Percentiles rank a stretch among this genome's conserved stretches.
Evolutionary conservation across 768 basidiomycete species (phyloP).

Genomic region (Suillus ampliporus): DNA sequence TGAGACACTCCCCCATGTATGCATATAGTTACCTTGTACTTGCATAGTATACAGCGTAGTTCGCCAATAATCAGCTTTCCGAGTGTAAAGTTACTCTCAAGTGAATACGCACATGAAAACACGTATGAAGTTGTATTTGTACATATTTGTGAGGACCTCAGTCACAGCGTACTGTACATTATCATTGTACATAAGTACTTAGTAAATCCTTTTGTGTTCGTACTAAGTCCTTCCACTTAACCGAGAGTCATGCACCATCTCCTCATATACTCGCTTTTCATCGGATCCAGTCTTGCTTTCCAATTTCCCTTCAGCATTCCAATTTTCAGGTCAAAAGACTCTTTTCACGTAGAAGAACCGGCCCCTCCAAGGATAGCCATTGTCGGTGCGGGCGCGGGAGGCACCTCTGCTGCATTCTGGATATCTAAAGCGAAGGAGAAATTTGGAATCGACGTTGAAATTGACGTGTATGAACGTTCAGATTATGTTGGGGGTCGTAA

Average conservation of each 20-base stretch:
- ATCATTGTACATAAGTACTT: too few relatives aligned
- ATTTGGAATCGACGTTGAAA: slow-evolving; percentile 68
- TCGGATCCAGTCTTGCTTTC: slow-evolving; percentile 35
- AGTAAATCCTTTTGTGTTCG: too few relatives aligned
- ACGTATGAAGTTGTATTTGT: not conserved
- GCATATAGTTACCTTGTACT: too few relatives aligned
- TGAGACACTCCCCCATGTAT: too few relatives aligned
- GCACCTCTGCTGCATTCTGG: slow-evolving; percentile 85
- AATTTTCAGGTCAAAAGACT: slow-evolving; percentile 50
- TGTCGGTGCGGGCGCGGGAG: slow-evolving; percentile 90
- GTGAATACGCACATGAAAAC: too few relatives aligned
- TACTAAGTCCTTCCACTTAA: not conserved
- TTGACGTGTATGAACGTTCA: slow-evolving; percentile 85
- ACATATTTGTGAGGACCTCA: not conserved
- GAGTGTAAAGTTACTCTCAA: too few relatives aligned
- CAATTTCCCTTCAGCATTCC: slow-evolving; percentile 63
- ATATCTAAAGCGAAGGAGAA: slow-evolving; percentile 78
- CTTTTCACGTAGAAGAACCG: slow-evolving; percentile 24
- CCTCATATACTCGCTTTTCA: slow-evolving; percentile 28
- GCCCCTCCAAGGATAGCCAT: slow-evolving; percentile 71
- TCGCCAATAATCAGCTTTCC: too few relatives aligned
- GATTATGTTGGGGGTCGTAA: slow-evolving; percentile 84
- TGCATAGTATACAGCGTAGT: too few relatives aligned
- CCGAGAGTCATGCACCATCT: slow-evolving; percentile 11
- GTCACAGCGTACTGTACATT: too few relatives aligned